Evolutionary conservation across 2,329 filamentous ascomycete genomes (phyloP).

Genomic region (Colletotrichum sansevieriae): DNA sequence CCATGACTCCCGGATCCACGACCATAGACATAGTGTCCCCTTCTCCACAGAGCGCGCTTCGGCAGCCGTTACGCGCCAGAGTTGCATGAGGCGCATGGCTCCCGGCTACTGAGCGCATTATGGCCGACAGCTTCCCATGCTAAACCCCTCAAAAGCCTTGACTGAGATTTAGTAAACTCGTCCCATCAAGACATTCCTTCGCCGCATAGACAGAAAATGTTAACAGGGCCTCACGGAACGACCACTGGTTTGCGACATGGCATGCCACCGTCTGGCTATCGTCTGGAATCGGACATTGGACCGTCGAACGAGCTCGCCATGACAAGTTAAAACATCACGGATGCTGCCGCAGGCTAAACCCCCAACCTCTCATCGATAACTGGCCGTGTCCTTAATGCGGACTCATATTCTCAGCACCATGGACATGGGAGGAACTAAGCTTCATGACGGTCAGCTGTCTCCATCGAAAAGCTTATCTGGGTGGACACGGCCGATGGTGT

Average conservation of each 20-base stretch:
- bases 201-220: too few species aligned
- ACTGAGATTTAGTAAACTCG: background rate
- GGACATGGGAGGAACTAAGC: too few species aligned
- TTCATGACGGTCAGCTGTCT: too few species aligned
- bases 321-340: too few species aligned
- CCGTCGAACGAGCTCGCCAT: too few species aligned
- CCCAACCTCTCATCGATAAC: background rate
- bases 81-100: constrained; percentile 15
- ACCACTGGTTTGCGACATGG: too few species aligned
- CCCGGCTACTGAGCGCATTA: background rate
- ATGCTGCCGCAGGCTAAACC: too few species aligned
- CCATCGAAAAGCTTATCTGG: too few species aligned
- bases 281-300: too few species aligned
- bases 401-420: background rate
- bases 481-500: too few species aligned
- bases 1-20: background rate
- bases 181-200: background rate
- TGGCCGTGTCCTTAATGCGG: constrained; percentile 21
- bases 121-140: background rate
- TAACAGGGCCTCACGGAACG: too few species aligned
- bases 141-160: background rate
- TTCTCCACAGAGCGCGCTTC: background rate
- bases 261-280: too few species aligned
- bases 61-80: background rate
- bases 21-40: background rate